Percentiles rank a stretch among this genome's conserved stretches.
phyloP scores from a whole-genome alignment of 2,329 filamentous ascomycete genomes.

The Epichloe baconii region DNA sequence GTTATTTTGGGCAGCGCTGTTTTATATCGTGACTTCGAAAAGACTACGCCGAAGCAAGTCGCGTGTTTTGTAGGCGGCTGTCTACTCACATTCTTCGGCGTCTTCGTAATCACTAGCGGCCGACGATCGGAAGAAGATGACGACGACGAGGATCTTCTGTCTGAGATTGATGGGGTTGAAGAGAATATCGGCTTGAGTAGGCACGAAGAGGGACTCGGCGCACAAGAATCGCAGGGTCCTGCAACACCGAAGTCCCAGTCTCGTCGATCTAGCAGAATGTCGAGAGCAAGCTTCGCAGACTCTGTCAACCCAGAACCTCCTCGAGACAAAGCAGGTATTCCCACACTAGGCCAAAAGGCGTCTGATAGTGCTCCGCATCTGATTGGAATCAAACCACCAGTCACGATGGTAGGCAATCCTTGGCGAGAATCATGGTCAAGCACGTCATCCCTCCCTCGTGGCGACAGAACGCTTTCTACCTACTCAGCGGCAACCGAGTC shows the following conservation, averaged over 20 bases:
- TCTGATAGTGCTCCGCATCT: slow-evolving; percentile 19
- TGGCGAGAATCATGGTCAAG: slow-evolving; percentile 27
- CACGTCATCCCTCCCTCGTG: slow-evolving; percentile 19
- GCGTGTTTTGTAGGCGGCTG: slow-evolving; percentile 84
- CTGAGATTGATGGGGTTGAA: slow-evolving; percentile 45
- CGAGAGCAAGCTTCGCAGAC: slow-evolving; percentile 31
- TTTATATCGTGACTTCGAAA: slow-evolving; percentile 88
- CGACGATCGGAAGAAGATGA: slow-evolving; percentile 45
- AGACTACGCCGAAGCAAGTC: slow-evolving; percentile 58
- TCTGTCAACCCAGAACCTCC: slow-evolving; percentile 23
- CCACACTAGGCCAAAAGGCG: slow-evolving; percentile 22
- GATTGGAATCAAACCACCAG: slow-evolving; percentile 23
- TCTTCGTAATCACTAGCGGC: slow-evolving; percentile 93
- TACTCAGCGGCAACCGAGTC: slow-evolving; percentile 21
- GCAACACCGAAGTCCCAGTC: slow-evolving; percentile 21
- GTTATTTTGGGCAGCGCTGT: slow-evolving; percentile 91
- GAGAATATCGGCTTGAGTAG: slow-evolving; percentile 48
- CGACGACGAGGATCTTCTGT: slow-evolving; percentile 39
- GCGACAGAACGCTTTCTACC: slow-evolving; percentile 24
- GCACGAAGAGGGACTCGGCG: slow-evolving; percentile 26
- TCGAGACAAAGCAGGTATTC: slow-evolving; percentile 22
- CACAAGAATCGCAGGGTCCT: slow-evolving; percentile 9
- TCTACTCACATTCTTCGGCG: slow-evolving; percentile 82
- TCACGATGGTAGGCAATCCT: slow-evolving; percentile 28
- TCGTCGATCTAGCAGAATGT: slow-evolving; percentile 35